A percentile compares a stretch with the other conserved stretches of the same genome.
These are phyloP conservation scores for Plasmodium vinckei DNA, from an alignment of 169 alveolate species.

Conservation along the genomic window DNA sequence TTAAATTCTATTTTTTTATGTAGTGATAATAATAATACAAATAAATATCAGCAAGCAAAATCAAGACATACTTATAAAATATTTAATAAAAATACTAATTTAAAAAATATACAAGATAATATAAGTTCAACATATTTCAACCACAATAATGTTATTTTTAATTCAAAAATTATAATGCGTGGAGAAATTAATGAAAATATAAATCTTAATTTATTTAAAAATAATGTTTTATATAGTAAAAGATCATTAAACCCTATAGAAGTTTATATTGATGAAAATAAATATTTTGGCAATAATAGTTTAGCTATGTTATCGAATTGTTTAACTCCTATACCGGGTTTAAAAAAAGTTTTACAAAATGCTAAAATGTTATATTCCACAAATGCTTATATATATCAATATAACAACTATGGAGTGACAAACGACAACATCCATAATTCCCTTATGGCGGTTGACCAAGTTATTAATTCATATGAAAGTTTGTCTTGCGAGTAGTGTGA, in stretches of 20 bases:
- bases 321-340: conserved; percentile 69
- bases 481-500: conserved; percentile 27
- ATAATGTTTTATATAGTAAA: conserved; percentile 78
- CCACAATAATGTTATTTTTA: conserved; percentile 76
- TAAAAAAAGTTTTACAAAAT: conserved; percentile 42
- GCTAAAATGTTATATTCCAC: conserved; percentile 79
- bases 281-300: conserved; percentile 32
- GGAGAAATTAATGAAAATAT: conserved; percentile 76
- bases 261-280: conserved; percentile 48
- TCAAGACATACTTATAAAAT: background rate
- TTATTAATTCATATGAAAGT: conserved; percentile 36
- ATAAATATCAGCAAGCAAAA: background rate
- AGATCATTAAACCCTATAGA: conserved; percentile 77
- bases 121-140: conserved; percentile 2
- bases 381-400: conserved; percentile 79
- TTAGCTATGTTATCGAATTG: conserved; percentile 80
- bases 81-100: background rate
- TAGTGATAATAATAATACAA: no score
- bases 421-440: conserved; percentile 58
- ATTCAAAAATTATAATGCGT: conserved; percentile 76
- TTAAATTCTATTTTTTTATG: conserved; percentile 17
- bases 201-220: conserved; percentile 70
- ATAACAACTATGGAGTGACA: conserved; percentile 69
- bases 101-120: background rate
- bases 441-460: conserved; percentile 36